These are phyloP conservation scores for Leishmania arabica DNA, from an alignment of 208 protist species.

Conservation along the genomic window DNA sequence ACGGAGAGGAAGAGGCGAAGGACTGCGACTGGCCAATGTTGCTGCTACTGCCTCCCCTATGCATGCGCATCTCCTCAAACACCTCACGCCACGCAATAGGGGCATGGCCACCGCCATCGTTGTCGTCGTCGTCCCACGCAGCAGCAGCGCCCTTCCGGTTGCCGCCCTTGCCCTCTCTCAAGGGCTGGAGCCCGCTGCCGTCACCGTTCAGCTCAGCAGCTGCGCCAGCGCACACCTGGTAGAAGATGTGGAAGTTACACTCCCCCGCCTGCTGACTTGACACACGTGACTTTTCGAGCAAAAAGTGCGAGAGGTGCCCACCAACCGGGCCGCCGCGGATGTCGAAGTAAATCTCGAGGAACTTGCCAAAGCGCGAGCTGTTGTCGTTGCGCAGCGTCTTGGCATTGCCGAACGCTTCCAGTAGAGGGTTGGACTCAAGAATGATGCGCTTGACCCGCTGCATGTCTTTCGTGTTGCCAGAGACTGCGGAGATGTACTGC, in stretches of 20 bases:
- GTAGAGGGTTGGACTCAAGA: slow-evolving; percentile 88
- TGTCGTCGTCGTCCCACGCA: background rate
- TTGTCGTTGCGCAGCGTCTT: slow-evolving; percentile 94
- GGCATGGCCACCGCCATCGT: background rate
- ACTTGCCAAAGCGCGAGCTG: slow-evolving; percentile 94
- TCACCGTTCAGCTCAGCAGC: slow-evolving; percentile 14
- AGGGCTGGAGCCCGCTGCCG: background rate
- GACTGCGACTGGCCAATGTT: background rate
- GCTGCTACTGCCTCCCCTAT: background rate
- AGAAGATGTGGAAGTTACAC: slow-evolving; percentile 97
- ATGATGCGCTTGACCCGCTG: slow-evolving; percentile 93
- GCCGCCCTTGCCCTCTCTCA: background rate
- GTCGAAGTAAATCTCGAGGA: slow-evolving; percentile 92
- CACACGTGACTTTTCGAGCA: slow-evolving; percentile 93
- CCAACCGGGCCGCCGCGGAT: slow-evolving; percentile 76
- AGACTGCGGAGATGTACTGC: slow-evolving; percentile 94
- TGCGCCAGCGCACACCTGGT: slow-evolving; percentile 86
- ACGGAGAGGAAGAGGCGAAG: background rate
- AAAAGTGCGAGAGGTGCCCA: slow-evolving; percentile 87
- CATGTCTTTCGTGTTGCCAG: slow-evolving; percentile 80
- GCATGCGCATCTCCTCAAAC: slow-evolving; percentile 31
- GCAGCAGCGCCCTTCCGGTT: background rate
- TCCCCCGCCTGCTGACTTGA: slow-evolving; percentile 85
- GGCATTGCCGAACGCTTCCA: slow-evolving; percentile 94
- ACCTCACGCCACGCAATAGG: slow-evolving; percentile 20